Base-by-base conservation (phyloP, 2,329 filamentous ascomycete species). In the Ophiognomonia clavigignenti-juglandacearum region DNA sequence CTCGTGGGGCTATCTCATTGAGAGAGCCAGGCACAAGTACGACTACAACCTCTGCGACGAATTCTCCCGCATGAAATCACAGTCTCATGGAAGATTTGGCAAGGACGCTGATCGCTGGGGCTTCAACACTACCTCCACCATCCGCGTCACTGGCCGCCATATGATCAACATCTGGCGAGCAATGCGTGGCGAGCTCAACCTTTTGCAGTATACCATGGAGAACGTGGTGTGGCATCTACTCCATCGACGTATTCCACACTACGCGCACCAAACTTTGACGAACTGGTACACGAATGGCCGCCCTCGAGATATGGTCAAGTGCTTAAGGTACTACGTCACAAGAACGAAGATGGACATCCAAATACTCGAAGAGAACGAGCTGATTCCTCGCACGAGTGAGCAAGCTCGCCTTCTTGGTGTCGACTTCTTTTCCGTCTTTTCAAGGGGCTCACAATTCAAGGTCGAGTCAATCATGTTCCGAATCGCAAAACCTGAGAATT, bases 381-480 rank as follows among this genome's bases (percentile, higher is more conserved):
- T 97, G 19, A 82, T 97, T 31, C 73, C 90, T 2, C 79, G 92
- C 45, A 97, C 90, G 0, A 95, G 90, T 57, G 93, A 98, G 64
- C 93, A 98, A 65, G 93, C 93, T 8, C 83, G 93, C 10, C 72
- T 98, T 10, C 75, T 98, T 3, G 93, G 93, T 0, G 86, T 97
- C 1, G 93, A 98, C 66, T 98, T 98, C 69, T 96, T 92, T 64
- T 95, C 91, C 0, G 93, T 98, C 45, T 93, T 96, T 60, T 92
- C 88, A 6, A 80, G 93, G 45, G 93, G 93, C 14, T 97, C 91
- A 0, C 93, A 98, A 61, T 97, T 95, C 77, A 98, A 98, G 64
- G 93, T 98, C 34, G 93, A 98, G 67, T 96, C 92, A 1, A 83
- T 96, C 57, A 97, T 98, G 93, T 96, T 97, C 60, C 83, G 93